Percentiles rank a stretch among this genome's conserved stretches.
Evolutionary conservation across 139 green algal species (phyloP).

Genomic region (Tetraselmis chui): DNA sequence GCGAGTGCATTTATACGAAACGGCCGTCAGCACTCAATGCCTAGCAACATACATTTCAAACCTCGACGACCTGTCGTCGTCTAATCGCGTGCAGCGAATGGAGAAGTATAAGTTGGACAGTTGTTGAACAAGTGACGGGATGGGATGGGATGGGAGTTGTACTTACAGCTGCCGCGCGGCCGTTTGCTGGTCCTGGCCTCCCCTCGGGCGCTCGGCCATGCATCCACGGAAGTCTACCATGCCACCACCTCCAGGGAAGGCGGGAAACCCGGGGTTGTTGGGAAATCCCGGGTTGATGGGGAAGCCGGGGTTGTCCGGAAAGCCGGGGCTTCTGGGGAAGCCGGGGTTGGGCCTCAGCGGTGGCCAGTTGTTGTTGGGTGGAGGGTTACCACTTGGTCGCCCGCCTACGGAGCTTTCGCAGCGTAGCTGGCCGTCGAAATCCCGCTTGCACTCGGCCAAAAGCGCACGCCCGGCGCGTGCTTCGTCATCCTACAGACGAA

Average conservation of each 20-base stretch:
- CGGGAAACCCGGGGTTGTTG: not conserved
- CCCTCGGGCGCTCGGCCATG: not conserved
- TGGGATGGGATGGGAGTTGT: not conserved
- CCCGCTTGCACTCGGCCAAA: too few species aligned
- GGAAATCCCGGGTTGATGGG: not conserved
- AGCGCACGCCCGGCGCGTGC: too few species aligned
- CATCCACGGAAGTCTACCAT: not conserved
- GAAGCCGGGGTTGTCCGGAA: not conserved
- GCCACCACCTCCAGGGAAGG: not conserved
- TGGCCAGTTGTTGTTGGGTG: not conserved
- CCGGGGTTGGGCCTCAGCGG: not conserved
- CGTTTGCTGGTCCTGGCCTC: not conserved
- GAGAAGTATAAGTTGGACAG: not conserved
- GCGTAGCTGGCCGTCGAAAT: too few species aligned
- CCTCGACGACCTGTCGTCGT: too few species aligned
- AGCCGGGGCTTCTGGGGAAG: not conserved
- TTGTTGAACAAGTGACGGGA: not conserved
- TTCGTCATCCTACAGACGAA: too few species aligned
- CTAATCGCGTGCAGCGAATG: too few species aligned
- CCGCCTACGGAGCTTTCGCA: too few species aligned
- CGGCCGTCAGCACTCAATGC: too few species aligned
- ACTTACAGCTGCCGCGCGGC: not conserved
- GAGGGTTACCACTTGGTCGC: too few species aligned
- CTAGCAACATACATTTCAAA: too few species aligned
- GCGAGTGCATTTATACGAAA: not conserved